Conservation (phyloP, 129 eudicot genomes). For the Chrysanthemum makinoi region DNA sequence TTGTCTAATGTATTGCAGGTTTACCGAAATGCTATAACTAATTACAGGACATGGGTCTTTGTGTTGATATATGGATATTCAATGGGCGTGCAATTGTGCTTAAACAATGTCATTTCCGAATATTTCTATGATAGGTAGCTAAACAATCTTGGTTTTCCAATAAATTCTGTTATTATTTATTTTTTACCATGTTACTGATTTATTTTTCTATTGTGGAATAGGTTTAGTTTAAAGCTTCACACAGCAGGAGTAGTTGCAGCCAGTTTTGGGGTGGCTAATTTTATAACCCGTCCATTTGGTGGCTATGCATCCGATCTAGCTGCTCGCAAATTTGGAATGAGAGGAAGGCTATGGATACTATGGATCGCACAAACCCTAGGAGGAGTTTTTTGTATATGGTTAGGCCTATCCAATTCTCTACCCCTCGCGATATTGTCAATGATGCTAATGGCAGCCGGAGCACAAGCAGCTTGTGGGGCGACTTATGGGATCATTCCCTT, state of each 20-base stretch:
- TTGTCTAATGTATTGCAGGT: conserved; percentile 18
- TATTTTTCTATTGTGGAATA: neutral
- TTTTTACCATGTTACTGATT: neutral
- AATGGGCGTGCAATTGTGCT: conserved; percentile 40
- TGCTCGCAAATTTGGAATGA: conserved; percentile 48
- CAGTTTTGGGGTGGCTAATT: conserved; percentile 44
- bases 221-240: conserved; percentile 49
- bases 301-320: conserved; percentile 41
- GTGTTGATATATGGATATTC: conserved; percentile 36
- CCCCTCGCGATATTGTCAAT: conserved; percentile 44
- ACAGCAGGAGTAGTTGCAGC: conserved; percentile 62
- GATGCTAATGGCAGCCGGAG: conserved; percentile 80
- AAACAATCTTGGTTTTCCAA: neutral
- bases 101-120: conserved; percentile 37
- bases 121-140: conserved; percentile 34
- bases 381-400: conserved; percentile 50
- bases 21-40: conserved; percentile 19
- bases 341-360: conserved; percentile 53
- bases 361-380: conserved; percentile 57
- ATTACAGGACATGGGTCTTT: conserved; percentile 38
- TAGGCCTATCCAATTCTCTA: conserved; percentile 54
- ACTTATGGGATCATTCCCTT: conserved; percentile 82
- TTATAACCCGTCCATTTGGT: conserved; percentile 46
- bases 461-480: conserved; percentile 88
- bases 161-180: neutral